Evolutionary conservation across 306 rosid genomes (phyloP).

Genomic region (Dryas octopetala): DNA sequence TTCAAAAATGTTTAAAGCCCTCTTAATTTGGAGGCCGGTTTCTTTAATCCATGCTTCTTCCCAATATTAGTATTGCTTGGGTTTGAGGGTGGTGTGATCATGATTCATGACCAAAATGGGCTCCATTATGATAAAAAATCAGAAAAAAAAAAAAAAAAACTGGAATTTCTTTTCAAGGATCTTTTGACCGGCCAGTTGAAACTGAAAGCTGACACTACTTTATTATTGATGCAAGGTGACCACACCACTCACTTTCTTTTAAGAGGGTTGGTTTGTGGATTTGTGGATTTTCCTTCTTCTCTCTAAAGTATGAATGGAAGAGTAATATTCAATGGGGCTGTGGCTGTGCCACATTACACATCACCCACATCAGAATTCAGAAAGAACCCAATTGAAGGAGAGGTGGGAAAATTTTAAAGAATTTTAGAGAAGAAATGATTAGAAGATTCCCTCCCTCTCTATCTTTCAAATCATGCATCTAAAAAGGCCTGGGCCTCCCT

Average conservation of each 20-base stretch:
- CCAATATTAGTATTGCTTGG: constrained; percentile 20
- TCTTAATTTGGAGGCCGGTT: constrained; percentile 30
- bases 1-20: constrained; percentile 24
- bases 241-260: constrained; percentile 40
- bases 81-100: constrained; percentile 17
- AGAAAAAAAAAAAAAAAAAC: background rate
- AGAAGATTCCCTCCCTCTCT: constrained; percentile 35
- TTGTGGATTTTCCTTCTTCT: constrained; percentile 10
- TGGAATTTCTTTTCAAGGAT: constrained; percentile 31
- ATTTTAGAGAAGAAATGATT: constrained; percentile 43
- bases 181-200: constrained; percentile 55
- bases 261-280: constrained; percentile 16
- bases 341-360: constrained; percentile 22
- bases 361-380: constrained; percentile 11
- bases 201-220: constrained; percentile 45
- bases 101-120: constrained; percentile 43
- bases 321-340: constrained; percentile 9
- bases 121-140: constrained; percentile 37
- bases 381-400: constrained; percentile 26
- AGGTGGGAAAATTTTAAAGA: constrained; percentile 15
- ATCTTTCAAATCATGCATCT: constrained; percentile 46
- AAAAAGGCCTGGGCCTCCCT: constrained; percentile 21
- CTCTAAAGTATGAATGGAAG: background rate
- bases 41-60: constrained; percentile 33
- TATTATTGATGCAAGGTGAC: constrained; percentile 40